A percentile compares a stretch with the other conserved stretches of the same genome.
Evolutionary conservation across 2,329 filamentous ascomycete genomes (phyloP).

Genomic region (Aspergillus sp.): DNA sequence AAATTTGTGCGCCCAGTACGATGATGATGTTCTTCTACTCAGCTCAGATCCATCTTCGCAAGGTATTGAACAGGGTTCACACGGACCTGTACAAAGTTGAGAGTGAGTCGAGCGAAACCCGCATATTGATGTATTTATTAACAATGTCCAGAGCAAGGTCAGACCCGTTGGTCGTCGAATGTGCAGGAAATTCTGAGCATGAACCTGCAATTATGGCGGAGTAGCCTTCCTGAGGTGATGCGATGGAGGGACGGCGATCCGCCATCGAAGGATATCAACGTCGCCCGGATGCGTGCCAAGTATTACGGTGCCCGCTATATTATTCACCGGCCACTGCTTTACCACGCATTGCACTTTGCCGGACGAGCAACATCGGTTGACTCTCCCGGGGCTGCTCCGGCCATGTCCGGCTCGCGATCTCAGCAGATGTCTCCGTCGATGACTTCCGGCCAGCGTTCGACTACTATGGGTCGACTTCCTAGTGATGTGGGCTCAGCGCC

Average conservation of each 20-base stretch:
- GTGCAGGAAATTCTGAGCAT: conserved; percentile 39
- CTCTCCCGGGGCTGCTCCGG: conserved; percentile 25
- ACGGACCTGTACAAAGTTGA: conserved; percentile 47
- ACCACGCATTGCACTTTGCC: conserved; percentile 51
- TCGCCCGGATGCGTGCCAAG: conserved; percentile 80
- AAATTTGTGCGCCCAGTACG: conserved; percentile 27
- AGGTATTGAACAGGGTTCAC: conserved; percentile 51
- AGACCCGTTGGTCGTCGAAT: conserved; percentile 29
- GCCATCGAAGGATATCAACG: conserved; percentile 68
- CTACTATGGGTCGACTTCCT: conserved; percentile 24
- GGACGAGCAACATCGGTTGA: conserved; percentile 22
- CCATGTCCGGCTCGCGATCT: conserved; percentile 19
- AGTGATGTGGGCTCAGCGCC: conserved; percentile 29
- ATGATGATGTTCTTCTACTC: conserved; percentile 53
- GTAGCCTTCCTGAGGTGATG: conserved; percentile 47
- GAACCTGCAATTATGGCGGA: conserved; percentile 50
- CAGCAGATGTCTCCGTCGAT: conserved; percentile 33
- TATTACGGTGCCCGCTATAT: conserved; percentile 92
- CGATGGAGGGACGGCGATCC: conserved; percentile 61
- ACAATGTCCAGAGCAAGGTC: conserved; percentile 19
- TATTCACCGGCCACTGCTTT: conserved; percentile 72
- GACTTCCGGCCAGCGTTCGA: conserved; percentile 21
- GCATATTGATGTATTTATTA: background rate
- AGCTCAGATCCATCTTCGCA: conserved; percentile 55
- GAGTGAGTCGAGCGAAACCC: conserved; percentile 13